phyloP scores from a whole-genome alignment of 2,329 filamentous ascomycete species.

The Rosellinia necatrix region DNA sequence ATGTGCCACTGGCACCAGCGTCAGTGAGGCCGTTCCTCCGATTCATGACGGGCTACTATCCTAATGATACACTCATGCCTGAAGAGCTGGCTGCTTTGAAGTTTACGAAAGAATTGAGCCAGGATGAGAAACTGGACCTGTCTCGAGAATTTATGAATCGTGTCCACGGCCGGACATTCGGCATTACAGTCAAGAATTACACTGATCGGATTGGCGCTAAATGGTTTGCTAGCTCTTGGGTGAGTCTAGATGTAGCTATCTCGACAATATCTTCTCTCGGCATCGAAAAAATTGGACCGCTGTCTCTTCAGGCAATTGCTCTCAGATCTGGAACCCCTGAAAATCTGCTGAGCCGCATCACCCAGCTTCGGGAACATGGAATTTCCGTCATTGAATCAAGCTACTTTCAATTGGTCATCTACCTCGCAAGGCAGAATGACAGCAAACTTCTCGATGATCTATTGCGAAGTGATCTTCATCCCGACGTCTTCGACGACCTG shows the following conservation, averaged over 20 bases:
- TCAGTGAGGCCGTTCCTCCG: constrained; percentile 53
- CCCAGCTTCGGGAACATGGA: constrained; percentile 62
- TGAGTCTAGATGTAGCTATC: constrained; percentile 74
- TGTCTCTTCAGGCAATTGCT: constrained; percentile 78
- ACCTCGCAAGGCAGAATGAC: constrained; percentile 64
- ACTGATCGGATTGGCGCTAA: constrained; percentile 76
- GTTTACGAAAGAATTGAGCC: constrained; percentile 11
- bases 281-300: constrained; percentile 72
- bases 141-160: constrained; percentile 45
- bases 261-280: constrained; percentile 70
- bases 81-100: constrained; percentile 37
- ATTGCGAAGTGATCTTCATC: constrained; percentile 56
- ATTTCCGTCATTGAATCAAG: constrained; percentile 66
- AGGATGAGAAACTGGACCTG: constrained; percentile 28
- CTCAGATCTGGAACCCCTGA: constrained; percentile 62
- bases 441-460: constrained; percentile 52
- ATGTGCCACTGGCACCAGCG: constrained; percentile 46
- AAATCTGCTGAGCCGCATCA: constrained; percentile 62
- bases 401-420: constrained; percentile 68
- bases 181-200: constrained; percentile 52
- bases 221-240: constrained; percentile 75
- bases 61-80: constrained; percentile 43
- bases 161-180: constrained; percentile 47
- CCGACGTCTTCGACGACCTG: constrained; percentile 58
- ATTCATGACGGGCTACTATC: constrained; percentile 53